Conservation (phyloP, 2,329 filamentous ascomycete genomes). For the Thielaviopsis punctulata region DNA sequence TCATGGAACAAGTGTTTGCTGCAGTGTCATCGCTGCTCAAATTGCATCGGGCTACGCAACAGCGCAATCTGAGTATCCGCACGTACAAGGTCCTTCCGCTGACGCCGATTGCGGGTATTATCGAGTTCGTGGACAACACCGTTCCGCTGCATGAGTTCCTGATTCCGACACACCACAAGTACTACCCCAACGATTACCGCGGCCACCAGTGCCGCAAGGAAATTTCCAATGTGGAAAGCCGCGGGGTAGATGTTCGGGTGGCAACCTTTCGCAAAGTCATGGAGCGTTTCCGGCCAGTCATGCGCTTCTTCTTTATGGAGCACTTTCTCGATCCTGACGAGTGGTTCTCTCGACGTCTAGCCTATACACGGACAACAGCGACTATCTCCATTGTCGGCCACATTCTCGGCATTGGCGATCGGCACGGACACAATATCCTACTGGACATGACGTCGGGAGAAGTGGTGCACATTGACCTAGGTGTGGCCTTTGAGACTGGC, state of each 20-base stretch:
- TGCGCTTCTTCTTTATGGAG: constrained; percentile 96
- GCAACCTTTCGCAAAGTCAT: constrained; percentile 61
- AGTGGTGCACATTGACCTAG: constrained; percentile 90
- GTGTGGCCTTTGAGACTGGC: constrained; percentile 92
- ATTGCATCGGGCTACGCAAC: constrained; percentile 70
- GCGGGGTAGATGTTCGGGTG: constrained; percentile 30
- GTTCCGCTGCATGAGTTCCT: constrained; percentile 84
- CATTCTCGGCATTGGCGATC: constrained; percentile 79
- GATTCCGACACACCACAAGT: constrained; percentile 74
- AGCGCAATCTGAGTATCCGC: constrained; percentile 74
- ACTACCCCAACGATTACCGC: constrained; percentile 72
- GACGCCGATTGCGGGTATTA: constrained; percentile 69
- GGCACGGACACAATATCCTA: constrained; percentile 93
- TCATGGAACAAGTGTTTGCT: constrained; percentile 98
- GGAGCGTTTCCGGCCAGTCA: constrained; percentile 74
- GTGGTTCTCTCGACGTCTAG: constrained; percentile 79
- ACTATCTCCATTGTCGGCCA: constrained; percentile 92
- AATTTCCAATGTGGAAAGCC: constrained; percentile 50
- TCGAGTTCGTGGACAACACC: constrained; percentile 92
- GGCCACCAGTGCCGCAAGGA: constrained; percentile 59
- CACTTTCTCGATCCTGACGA: constrained; percentile 85
- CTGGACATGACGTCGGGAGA: constrained; percentile 81
- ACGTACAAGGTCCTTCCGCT: constrained; percentile 95
- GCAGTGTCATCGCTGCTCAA: constrained; percentile 83
- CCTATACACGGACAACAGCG: constrained; percentile 84